A percentile compares a stretch with the other conserved stretches of the same genome.
These are phyloP conservation scores for Choiromyces venosus DNA, from an alignment of 495 filamentous ascomycete species.

Conservation along the genomic window DNA sequence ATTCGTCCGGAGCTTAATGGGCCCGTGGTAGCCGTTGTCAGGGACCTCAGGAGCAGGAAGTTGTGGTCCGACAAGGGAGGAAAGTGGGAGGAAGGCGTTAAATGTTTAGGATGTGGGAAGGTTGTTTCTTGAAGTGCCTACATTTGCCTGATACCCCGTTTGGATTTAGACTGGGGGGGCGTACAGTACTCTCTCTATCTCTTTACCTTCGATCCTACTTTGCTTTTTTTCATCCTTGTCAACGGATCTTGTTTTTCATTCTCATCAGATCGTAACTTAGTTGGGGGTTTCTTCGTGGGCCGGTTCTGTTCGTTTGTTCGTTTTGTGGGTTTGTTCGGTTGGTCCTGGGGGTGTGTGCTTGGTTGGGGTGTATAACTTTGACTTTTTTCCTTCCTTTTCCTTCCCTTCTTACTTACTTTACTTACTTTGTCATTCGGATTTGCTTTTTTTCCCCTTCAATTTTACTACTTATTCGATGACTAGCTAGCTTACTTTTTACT, in stretches of 20 bases:
- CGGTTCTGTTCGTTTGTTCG: too few relatives aligned
- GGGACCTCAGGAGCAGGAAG: not conserved
- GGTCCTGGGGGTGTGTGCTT: too few relatives aligned
- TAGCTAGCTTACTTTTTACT: not conserved
- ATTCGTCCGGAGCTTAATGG: not conserved
- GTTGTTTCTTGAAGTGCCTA: not conserved
- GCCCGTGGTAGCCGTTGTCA: not conserved
- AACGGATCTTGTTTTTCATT: not conserved
- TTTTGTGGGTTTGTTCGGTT: not conserved
- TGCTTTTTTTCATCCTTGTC: not conserved
- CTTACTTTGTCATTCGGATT: not conserved
- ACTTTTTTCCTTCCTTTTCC: not conserved
- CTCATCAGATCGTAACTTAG: not conserved
- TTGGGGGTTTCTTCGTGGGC: too few relatives aligned
- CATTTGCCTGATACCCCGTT: not conserved
- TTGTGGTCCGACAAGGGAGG: not conserved
- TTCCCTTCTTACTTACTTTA: too few relatives aligned
- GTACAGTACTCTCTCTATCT: not conserved
- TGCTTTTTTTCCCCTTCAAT: too few relatives aligned
- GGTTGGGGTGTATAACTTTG: not conserved
- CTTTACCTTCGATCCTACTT: too few relatives aligned
- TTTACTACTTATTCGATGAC: not conserved
- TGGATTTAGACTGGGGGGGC: not conserved
- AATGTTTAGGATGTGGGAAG: not conserved
- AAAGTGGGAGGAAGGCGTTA: not conserved